phyloP scores from a whole-genome alignment of 148 eudicot genomes.

The Cornus suecica region DNA sequence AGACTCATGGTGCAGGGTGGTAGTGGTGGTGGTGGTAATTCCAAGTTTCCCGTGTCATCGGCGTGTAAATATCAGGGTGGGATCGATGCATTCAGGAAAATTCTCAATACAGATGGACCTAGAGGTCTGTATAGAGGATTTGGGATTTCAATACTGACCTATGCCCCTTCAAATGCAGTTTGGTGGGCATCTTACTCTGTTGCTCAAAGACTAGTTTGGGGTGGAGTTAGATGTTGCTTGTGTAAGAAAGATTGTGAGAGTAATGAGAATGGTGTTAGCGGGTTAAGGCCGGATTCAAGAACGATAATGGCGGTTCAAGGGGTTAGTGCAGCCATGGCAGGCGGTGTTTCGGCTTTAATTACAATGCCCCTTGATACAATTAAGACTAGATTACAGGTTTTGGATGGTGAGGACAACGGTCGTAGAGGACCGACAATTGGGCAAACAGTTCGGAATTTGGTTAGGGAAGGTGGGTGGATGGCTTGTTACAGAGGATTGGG shows the following conservation, averaged over 20 bases:
- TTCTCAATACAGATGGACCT: constrained; percentile 53
- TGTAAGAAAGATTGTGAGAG: constrained; percentile 31
- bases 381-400: constrained; percentile 64
- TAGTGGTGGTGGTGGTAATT: constrained; percentile 15
- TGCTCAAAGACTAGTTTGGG: constrained; percentile 65
- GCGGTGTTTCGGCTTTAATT: constrained; percentile 57
- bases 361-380: constrained; percentile 76
- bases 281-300: constrained; percentile 47
- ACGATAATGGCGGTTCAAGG: constrained; percentile 66
- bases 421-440: constrained; percentile 45
- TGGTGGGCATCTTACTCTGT: constrained; percentile 81
- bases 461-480: constrained; percentile 69
- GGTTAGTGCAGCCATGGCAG: constrained; percentile 65
- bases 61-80: constrained; percentile 49
- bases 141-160: constrained; percentile 71
- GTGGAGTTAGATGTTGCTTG: constrained; percentile 37
- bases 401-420: constrained; percentile 54
- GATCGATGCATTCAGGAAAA: constrained; percentile 72
- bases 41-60: constrained; percentile 2
- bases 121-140: constrained; percentile 70
- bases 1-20: constrained; percentile 78
- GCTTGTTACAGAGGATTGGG: constrained; percentile 72
- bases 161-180: constrained; percentile 68
- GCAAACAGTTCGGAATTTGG: constrained; percentile 54
- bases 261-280: constrained; percentile 9